Percentiles rank a stretch among this genome's conserved stretches.
Conservation (phyloP, 345 rosid genomes). For the Hibiscus syriacus region DNA sequence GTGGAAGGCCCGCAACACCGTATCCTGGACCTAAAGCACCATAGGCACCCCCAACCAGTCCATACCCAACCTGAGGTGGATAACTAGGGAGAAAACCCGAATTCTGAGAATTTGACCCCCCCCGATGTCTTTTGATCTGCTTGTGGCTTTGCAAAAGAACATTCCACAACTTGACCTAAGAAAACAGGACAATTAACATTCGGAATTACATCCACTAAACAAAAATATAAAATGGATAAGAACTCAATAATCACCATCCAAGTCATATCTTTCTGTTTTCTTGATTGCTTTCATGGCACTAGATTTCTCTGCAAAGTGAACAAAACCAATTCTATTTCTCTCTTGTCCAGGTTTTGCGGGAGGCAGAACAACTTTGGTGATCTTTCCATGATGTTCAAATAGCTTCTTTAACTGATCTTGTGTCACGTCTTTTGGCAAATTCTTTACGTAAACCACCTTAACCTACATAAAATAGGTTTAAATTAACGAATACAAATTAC, state of each 20-base stretch:
- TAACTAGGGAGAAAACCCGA: slow-evolving; percentile 44
- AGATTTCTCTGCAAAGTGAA: slow-evolving; percentile 67
- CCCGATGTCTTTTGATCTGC: slow-evolving; percentile 51
- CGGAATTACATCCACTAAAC: slow-evolving; percentile 3
- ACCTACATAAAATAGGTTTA: slow-evolving; percentile 32
- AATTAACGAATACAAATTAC: slow-evolving; percentile 11
- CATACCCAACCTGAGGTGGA: slow-evolving; percentile 50
- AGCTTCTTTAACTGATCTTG: slow-evolving; percentile 55
- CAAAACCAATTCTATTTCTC: slow-evolving; percentile 56
- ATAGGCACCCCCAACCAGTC: slow-evolving; percentile 42
- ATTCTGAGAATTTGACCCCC: slow-evolving; percentile 31
- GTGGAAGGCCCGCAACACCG: slow-evolving; percentile 50
- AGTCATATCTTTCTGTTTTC: slow-evolving; percentile 56
- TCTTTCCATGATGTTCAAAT: slow-evolving; percentile 60
- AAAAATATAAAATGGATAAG: not conserved
- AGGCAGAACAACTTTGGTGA: slow-evolving; percentile 58
- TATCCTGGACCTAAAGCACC: slow-evolving; percentile 48
- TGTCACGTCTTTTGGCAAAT: slow-evolving; percentile 49
- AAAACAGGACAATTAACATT: slow-evolving; percentile 2
- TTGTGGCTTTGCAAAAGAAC: slow-evolving; percentile 69
- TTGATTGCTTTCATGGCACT: slow-evolving; percentile 57
- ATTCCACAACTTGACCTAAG: slow-evolving; percentile 63
- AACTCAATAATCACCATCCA: slow-evolving; percentile 40
- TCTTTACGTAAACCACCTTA: slow-evolving; percentile 58
- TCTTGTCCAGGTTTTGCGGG: slow-evolving; percentile 59